Conservation (phyloP, 768 basidiomycete species). For the Suillus spraguei region DNA sequence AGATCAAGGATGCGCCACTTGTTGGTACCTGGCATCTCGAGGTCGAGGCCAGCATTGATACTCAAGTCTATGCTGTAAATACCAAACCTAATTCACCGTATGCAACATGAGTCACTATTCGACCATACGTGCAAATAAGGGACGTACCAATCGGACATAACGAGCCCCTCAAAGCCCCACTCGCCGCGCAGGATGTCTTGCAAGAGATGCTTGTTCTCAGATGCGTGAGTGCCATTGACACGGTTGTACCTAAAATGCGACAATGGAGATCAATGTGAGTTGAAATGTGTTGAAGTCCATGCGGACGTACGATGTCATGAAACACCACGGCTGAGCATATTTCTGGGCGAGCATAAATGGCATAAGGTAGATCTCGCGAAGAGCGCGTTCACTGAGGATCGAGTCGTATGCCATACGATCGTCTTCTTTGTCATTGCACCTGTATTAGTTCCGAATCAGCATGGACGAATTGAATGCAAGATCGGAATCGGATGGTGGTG, state of each 20-base stretch:
- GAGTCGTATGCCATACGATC: constrained; percentile 66
- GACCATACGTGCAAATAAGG: background rate
- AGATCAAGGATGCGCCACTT: constrained; percentile 77
- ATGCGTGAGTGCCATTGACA: constrained; percentile 73
- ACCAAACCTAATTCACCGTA: constrained; percentile 56
- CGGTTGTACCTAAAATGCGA: constrained; percentile 58
- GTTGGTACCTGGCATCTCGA: constrained; percentile 79
- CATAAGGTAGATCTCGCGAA: constrained; percentile 62
- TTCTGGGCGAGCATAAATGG: constrained; percentile 64
- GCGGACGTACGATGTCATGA: constrained; percentile 62
- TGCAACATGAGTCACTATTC: background rate
- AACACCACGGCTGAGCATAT: constrained; percentile 52
- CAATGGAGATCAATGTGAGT: constrained; percentile 1
- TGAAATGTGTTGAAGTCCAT: background rate
- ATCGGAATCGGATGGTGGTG: background rate
- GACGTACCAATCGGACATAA: constrained; percentile 82
- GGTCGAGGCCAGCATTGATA: constrained; percentile 77
- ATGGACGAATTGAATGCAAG: constrained; percentile 1
- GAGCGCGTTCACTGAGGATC: constrained; percentile 49
- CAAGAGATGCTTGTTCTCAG: constrained; percentile 64
- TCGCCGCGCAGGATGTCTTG: constrained; percentile 67
- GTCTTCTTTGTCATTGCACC: constrained; percentile 82
- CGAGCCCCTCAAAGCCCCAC: constrained; percentile 72
- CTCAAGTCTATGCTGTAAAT: constrained; percentile 63
- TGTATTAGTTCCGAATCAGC: constrained; percentile 23